Percentiles rank a stretch among this genome's conserved stretches.
Evolutionary conservation across 805 yeast genomes (phyloP).

Genomic region (Suhomyces vadensis): DNA sequence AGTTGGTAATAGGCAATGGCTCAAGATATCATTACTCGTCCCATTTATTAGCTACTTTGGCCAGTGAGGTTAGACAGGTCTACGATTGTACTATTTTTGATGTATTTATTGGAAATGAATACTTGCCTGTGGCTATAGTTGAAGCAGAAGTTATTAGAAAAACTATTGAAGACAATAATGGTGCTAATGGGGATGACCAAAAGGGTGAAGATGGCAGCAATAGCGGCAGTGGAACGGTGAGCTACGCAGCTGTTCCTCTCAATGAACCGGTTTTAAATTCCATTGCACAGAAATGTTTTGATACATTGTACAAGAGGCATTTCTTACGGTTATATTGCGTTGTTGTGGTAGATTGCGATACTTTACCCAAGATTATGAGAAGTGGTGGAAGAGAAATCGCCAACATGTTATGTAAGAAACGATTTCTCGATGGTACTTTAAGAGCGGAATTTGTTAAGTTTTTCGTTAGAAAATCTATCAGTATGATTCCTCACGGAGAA

Average conservation of each 20-base stretch:
- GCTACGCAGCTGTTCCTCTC: conserved; percentile 37
- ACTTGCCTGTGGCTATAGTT: conserved; percentile 79
- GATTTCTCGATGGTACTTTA: conserved; percentile 76
- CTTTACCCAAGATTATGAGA: conserved; percentile 79
- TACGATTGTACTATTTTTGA: conserved; percentile 93
- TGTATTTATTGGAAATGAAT: conserved; percentile 72
- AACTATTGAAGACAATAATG: conserved; percentile 29
- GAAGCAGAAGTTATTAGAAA: conserved; percentile 60
- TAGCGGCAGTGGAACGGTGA: background rate
- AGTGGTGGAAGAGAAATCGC: conserved; percentile 92
- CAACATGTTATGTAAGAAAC: conserved; percentile 77
- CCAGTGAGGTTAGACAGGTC: conserved; percentile 75
- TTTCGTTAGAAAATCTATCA: conserved; percentile 61
- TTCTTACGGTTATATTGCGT: conserved; percentile 80
- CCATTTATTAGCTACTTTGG: conserved; percentile 82
- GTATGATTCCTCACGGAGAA: conserved; percentile 69
- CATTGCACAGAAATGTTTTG: conserved; percentile 47
- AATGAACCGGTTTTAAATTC: conserved; percentile 45
- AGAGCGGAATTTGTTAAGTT: conserved; percentile 82
- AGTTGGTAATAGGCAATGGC: conserved; percentile 38
- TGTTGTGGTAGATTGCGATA: conserved; percentile 73
- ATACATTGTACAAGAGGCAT: conserved; percentile 50
- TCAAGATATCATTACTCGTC: conserved; percentile 78
- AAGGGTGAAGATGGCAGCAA: background rate
- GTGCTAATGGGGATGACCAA: conserved; percentile 15